Percentiles rank a stretch among this genome's conserved stretches.
Evolutionary conservation across 2,329 filamentous ascomycete genomes (phyloP).

Genomic region (Cytospora paraplurivora): DNA sequence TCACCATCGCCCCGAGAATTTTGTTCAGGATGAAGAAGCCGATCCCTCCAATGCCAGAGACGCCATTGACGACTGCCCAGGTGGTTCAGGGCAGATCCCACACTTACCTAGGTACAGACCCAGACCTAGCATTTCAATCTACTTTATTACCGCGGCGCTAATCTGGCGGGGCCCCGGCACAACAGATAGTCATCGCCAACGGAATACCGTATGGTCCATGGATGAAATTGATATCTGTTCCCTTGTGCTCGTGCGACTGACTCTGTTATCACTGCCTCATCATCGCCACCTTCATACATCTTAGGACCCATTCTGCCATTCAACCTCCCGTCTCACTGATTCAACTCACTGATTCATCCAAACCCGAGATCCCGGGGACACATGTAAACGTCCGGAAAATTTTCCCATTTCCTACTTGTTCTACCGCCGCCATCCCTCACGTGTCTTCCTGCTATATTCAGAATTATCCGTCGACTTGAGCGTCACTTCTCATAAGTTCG

Average conservation of each 20-base stretch:
- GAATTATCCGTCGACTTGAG: conserved; percentile 3
- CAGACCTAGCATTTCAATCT: not conserved
- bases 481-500: not conserved
- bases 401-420: too few relatives aligned
- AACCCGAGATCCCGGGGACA: conserved; percentile 4
- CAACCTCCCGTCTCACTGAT: conserved; percentile 3
- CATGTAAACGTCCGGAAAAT: conserved; percentile 5
- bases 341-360: conserved; percentile 1
- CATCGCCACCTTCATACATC: not conserved
- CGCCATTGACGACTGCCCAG: conserved; percentile 23
- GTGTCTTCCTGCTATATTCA: not conserved
- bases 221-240: conserved; percentile 13
- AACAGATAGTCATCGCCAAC: conserved; percentile 7
- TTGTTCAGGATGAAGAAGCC: conserved; percentile 14
- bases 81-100: not conserved
- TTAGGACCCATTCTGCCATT: conserved; percentile 8
- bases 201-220: conserved; percentile 6
- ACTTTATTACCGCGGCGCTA: conserved; percentile 6
- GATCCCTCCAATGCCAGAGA: conserved; percentile 21
- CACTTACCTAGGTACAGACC: not conserved
- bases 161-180: conserved; percentile 27
- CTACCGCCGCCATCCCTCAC: too few relatives aligned
- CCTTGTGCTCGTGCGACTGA: conserved; percentile 14
- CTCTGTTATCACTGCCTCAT: conserved; percentile 11
- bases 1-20: conserved; percentile 18